These are phyloP conservation scores for Penicillium diatomitis DNA, from an alignment of 495 filamentous ascomycete genomes.

Conservation along the genomic window DNA sequence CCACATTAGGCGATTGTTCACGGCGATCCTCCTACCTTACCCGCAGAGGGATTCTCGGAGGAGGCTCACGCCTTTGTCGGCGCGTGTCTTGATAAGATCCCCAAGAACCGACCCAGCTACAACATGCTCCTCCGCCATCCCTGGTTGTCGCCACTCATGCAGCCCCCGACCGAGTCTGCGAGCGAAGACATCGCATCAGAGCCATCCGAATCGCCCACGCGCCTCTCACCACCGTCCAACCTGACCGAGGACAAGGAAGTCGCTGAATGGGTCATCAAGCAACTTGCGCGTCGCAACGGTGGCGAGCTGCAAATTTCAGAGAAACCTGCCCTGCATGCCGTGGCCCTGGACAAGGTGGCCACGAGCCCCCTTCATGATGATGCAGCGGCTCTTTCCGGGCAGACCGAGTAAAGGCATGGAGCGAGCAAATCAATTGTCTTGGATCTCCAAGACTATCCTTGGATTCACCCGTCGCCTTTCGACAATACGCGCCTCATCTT, in stretches of 20 bases:
- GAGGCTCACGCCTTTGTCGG: slow-evolving; percentile 79
- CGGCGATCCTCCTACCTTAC: slow-evolving; percentile 83
- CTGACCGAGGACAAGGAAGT: slow-evolving; percentile 66
- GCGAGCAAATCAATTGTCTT: not conserved
- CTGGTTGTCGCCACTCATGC: slow-evolving; percentile 73
- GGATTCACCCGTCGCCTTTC: not conserved
- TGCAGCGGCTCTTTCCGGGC: slow-evolving; percentile 9
- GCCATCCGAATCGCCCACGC: slow-evolving; percentile 25
- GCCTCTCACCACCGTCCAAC: slow-evolving; percentile 33
- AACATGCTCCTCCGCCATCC: slow-evolving; percentile 78
- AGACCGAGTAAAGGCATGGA: slow-evolving; percentile 7
- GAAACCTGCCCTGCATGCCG: slow-evolving; percentile 71
- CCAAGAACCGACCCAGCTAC: slow-evolving; percentile 83
- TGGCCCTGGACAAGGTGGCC: slow-evolving; percentile 55
- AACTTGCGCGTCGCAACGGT: slow-evolving; percentile 50
- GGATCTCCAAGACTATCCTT: no score
- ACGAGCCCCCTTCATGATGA: slow-evolving; percentile 28
- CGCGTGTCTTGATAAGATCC: slow-evolving; percentile 86
- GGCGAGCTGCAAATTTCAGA: slow-evolving; percentile 37
- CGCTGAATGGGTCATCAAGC: slow-evolving; percentile 71
- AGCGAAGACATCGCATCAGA: slow-evolving; percentile 53
- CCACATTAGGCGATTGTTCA: slow-evolving; percentile 82
- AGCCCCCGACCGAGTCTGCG: slow-evolving; percentile 69
- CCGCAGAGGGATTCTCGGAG: slow-evolving; percentile 64
- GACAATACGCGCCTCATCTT: slow-evolving; percentile 1